These are phyloP conservation scores for Aegle marmelos DNA, from an alignment of 345 rosid species.

Conservation along the genomic window DNA sequence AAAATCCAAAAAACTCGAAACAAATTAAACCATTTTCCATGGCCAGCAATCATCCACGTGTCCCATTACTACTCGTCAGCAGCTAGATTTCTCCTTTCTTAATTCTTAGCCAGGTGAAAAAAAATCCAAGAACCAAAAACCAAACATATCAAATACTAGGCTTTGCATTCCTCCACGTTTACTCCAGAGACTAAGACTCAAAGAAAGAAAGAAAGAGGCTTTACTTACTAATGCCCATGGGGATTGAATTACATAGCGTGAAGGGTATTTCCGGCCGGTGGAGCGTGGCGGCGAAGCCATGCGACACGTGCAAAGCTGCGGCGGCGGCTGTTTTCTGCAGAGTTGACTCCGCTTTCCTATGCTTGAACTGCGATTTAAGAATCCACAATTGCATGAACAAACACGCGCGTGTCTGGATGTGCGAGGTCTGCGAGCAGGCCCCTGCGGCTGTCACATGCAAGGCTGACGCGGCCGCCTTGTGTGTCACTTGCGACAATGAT, in stretches of 20 bases:
- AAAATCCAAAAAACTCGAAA: slow-evolving; percentile 5
- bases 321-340: slow-evolving; percentile 69
- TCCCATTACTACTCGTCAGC: slow-evolving; percentile 16
- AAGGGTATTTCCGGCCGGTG: slow-evolving; percentile 43
- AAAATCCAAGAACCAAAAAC: slow-evolving; percentile 12
- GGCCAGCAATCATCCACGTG: slow-evolving; percentile 43
- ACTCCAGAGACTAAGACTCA: neutral
- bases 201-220: neutral
- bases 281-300: slow-evolving; percentile 57
- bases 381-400: slow-evolving; percentile 48
- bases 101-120: slow-evolving; percentile 16
- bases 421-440: slow-evolving; percentile 94
- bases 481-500: slow-evolving; percentile 82
- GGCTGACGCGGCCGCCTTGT: slow-evolving; percentile 91
- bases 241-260: slow-evolving; percentile 29
- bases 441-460: slow-evolving; percentile 93
- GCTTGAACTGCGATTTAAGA: slow-evolving; percentile 59
- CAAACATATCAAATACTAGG: slow-evolving; percentile 25
- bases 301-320: slow-evolving; percentile 76
- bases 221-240: slow-evolving; percentile 24
- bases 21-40: slow-evolving; percentile 19
- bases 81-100: slow-evolving; percentile 19
- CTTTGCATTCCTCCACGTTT: slow-evolving; percentile 22
- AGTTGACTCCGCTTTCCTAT: slow-evolving; percentile 69
- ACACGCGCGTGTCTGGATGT: slow-evolving; percentile 72